Percentiles rank a stretch among this genome's conserved stretches.
These are phyloP conservation scores for Apiosordaria backusii DNA, from an alignment of 495 filamentous ascomycete species.

Conservation along the genomic window DNA sequence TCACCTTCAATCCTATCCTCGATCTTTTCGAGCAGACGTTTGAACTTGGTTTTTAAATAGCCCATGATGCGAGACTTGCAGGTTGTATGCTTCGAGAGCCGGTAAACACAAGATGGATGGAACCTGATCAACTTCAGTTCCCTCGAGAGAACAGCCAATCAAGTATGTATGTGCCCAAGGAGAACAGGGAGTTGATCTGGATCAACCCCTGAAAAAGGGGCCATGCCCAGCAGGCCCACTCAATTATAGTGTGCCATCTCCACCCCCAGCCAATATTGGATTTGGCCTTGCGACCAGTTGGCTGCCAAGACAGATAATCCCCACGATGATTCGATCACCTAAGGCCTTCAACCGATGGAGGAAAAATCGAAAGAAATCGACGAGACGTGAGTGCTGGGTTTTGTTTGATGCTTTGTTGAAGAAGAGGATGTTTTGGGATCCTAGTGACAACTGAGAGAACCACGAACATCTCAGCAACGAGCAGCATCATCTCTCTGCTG, in stretches of 20 bases:
- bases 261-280: not conserved
- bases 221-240: not conserved
- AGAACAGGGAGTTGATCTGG: not conserved
- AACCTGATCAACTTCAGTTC: not conserved
- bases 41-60: slow-evolving; percentile 2
- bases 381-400: not conserved
- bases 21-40: slow-evolving; percentile 10
- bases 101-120: not conserved
- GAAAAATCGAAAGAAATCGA: not conserved
- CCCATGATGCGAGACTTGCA: slow-evolving; percentile 1
- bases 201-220: not conserved
- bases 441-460: not conserved
- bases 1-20: slow-evolving; percentile 1
- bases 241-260: not conserved
- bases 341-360: not conserved
- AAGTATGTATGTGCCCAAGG: not conserved
- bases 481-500: not conserved
- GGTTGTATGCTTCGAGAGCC: not conserved
- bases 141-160: not conserved
- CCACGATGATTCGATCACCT: not conserved
- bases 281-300: not conserved
- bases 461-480: not conserved
- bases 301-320: not conserved
- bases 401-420: not conserved
- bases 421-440: not conserved